Evolutionary conservation across 192 early-diverging fungal genomes (phyloP).

Genomic region (Phlyctochytrium planicorne): DNA sequence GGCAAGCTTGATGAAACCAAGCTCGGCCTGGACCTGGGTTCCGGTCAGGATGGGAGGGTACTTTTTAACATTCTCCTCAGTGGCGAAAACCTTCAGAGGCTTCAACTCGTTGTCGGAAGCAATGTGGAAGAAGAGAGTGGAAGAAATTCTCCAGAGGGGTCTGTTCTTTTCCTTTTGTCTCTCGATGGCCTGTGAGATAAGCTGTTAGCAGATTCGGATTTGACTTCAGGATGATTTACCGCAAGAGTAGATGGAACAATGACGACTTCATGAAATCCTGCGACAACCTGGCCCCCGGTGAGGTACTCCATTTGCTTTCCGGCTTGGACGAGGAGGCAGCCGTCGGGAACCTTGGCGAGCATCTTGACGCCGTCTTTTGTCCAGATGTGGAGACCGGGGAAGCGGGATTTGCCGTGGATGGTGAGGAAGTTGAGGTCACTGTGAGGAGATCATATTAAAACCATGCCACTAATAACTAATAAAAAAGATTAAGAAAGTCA

Average conservation of each 20-base stretch:
- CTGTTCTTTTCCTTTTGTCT: constrained; percentile 45
- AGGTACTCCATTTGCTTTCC: constrained; percentile 69
- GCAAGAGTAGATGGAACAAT: constrained; percentile 56
- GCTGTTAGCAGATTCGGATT: neutral
- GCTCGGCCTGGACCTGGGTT: constrained; percentile 62
- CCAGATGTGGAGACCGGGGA: constrained; percentile 75
- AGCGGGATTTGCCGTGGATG: constrained; percentile 74
- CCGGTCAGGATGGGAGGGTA: constrained; percentile 64
- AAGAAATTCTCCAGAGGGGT: constrained; percentile 71
- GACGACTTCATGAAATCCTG: constrained; percentile 72
- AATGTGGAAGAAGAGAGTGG: constrained; percentile 72
- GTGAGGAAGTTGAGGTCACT: constrained; percentile 66
- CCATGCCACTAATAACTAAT: constrained; percentile 7
- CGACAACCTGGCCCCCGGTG: constrained; percentile 62
- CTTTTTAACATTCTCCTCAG: constrained; percentile 30
- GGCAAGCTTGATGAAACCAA: constrained; percentile 60
- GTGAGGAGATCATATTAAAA: constrained; percentile 23
- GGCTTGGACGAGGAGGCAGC: constrained; percentile 56
- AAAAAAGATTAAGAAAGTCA: neutral
- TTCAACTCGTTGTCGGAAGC: constrained; percentile 61
- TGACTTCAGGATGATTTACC: constrained; percentile 9
- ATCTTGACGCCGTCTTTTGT: constrained; percentile 58
- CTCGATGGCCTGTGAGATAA: constrained; percentile 39
- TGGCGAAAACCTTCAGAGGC: constrained; percentile 51
- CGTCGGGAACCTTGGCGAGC: constrained; percentile 63